Evolutionary conservation across 208 protist species (phyloP).

Genomic region (Phytomonas sp.): DNA sequence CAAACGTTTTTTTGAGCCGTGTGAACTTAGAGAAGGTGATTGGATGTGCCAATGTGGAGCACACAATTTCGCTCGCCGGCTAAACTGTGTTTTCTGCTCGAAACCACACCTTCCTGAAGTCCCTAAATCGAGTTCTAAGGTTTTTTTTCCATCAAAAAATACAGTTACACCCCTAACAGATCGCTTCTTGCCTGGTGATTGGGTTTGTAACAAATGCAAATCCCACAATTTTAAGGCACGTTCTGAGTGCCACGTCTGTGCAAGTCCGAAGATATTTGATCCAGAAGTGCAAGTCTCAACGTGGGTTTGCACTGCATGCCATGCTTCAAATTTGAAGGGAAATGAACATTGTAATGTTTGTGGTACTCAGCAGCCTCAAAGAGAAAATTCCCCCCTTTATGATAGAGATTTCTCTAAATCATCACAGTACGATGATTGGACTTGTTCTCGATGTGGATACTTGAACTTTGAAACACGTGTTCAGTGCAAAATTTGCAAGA

Average conservation of each 20-base stretch:
- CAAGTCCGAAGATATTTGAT: background rate
- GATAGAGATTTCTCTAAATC: too few species aligned
- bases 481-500: slow-evolving; percentile 36
- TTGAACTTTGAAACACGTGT: slow-evolving; percentile 33
- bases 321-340: too few species aligned
- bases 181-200: slow-evolving; percentile 16
- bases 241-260: slow-evolving; percentile 22
- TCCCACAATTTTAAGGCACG: slow-evolving; percentile 28
- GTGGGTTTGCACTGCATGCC: too few species aligned
- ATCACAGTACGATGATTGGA: slow-evolving; percentile 24
- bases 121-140: too few species aligned
- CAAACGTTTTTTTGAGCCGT: background rate
- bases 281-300: too few species aligned
- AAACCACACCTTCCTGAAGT: too few species aligned
- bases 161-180: background rate
- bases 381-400: too few species aligned
- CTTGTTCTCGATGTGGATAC: slow-evolving; percentile 27
- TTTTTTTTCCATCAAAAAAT: background rate
- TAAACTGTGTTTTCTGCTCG: too few species aligned
- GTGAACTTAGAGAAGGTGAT: slow-evolving; percentile 27
- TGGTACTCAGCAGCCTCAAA: too few species aligned
- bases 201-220: slow-evolving; percentile 18
- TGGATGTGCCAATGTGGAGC: slow-evolving; percentile 67
- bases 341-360: too few species aligned
- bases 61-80: slow-evolving; percentile 55